Conservation (phyloP, 2,329 filamentous ascomycete genomes). For the Lachnellula occidentalis region DNA sequence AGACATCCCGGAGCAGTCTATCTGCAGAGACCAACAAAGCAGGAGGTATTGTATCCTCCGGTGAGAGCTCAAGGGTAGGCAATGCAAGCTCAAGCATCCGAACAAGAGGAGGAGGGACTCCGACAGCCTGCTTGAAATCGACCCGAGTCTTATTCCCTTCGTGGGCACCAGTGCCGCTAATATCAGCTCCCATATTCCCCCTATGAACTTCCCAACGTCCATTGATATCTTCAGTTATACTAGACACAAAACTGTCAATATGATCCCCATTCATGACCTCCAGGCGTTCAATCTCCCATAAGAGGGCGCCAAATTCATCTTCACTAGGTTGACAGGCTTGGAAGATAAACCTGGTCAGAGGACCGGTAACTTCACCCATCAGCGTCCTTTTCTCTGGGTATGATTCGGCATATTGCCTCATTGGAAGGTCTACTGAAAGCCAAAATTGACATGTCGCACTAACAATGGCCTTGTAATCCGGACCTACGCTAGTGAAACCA, state of each 20-base stretch:
- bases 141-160: not conserved
- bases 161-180: not conserved
- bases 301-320: not conserved
- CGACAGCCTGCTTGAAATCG: not conserved
- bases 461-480: conserved; percentile 16
- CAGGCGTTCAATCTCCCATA: not conserved
- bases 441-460: conserved; percentile 21
- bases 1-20: not conserved
- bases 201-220: conserved; percentile 6
- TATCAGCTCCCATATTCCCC: not conserved
- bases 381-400: not conserved
- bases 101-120: not conserved
- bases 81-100: conserved; percentile 4
- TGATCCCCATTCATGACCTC: not conserved
- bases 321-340: not conserved
- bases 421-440: conserved; percentile 16
- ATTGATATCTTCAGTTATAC: conserved; percentile 1
- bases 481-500: conserved; percentile 7
- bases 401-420: conserved; percentile 12
- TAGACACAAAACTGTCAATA: conserved; percentile 3
- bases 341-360: conserved; percentile 14
- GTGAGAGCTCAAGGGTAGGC: conserved; percentile 1
- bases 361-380: conserved; percentile 9
- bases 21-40: not conserved
- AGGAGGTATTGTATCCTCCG: not conserved